Percentiles rank a stretch among this genome's conserved stretches.
Conservation (phyloP, 768 basidiomycete species). For the Trametes sanguinea region DNA sequence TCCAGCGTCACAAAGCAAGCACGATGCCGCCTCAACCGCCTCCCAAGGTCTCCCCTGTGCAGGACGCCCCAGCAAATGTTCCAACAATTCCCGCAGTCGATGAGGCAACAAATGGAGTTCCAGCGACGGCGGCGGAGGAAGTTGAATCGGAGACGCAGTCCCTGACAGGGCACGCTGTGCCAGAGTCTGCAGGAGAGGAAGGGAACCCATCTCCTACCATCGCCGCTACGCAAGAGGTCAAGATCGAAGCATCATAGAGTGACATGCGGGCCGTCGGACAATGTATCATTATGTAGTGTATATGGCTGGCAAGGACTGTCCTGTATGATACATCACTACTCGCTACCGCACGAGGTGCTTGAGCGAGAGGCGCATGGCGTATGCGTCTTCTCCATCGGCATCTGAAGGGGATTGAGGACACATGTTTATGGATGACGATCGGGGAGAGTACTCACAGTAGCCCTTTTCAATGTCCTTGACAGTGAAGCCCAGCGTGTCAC, state of each 20-base stretch:
- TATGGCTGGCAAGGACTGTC: constrained; percentile 1
- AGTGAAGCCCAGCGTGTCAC: constrained; percentile 87
- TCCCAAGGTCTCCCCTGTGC: not conserved
- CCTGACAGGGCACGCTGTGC: not conserved
- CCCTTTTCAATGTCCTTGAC: constrained; percentile 84
- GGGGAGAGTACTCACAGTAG: constrained; percentile 68
- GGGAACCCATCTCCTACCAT: not conserved
- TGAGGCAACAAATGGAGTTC: not conserved
- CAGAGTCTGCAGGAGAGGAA: not conserved
- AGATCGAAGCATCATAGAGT: not conserved
- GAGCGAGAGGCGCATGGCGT: constrained; percentile 80
- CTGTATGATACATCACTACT: constrained; percentile 8
- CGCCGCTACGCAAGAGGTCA: not conserved
- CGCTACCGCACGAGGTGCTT: constrained; percentile 32
- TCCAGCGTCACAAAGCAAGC: constrained; percentile 31
- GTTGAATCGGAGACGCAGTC: not conserved
- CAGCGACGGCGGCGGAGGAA: not conserved
- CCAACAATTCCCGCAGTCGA: not conserved
- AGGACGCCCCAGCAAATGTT: not conserved
- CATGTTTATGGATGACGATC: constrained; percentile 19
- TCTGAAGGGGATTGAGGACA: constrained; percentile 46
- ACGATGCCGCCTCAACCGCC: not conserved
- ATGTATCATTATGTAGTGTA: constrained; percentile 19
- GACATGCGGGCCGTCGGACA: not conserved
- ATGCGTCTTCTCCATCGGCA: constrained; percentile 94